A percentile compares a stretch with the other conserved stretches of the same genome.
These are phyloP conservation scores for Trichosporon coremiiforme DNA, from an alignment of 1,284 basidiomycete genomes.

Conservation along the genomic window DNA sequence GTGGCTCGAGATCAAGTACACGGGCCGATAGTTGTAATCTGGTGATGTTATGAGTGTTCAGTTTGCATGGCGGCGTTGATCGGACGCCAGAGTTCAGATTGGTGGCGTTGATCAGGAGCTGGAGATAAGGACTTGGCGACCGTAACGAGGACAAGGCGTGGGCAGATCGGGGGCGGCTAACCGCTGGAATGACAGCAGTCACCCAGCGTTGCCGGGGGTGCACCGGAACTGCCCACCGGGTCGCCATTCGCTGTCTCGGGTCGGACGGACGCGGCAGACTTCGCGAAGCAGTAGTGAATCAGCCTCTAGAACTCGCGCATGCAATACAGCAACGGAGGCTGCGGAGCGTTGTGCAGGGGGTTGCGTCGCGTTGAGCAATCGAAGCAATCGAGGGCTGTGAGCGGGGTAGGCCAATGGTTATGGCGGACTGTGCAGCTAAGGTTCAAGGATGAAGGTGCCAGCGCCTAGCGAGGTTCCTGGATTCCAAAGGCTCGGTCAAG, in stretches of 20 bases:
- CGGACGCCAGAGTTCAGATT: too few species aligned
- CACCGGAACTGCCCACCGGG: neutral
- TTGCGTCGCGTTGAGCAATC: too few species aligned
- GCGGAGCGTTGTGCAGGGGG: too few species aligned
- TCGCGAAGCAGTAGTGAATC: neutral
- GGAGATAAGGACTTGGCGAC: too few species aligned
- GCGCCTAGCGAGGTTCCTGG: neutral
- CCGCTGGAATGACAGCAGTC: neutral
- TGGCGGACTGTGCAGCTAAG: neutral
- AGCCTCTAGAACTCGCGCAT: neutral
- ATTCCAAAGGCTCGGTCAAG: neutral
- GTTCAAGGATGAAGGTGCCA: neutral
- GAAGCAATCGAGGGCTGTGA: too few species aligned
- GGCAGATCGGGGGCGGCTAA: neutral
- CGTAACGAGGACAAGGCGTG: too few species aligned
- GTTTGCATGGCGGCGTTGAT: neutral
- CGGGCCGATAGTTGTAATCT: constrained; percentile 34
- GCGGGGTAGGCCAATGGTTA: neutral
- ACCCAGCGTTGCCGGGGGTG: neutral
- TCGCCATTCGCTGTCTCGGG: neutral
- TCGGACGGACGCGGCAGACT: neutral
- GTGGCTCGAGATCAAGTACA: constrained; percentile 40
- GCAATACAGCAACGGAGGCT: too few species aligned
- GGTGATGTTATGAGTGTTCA: neutral
- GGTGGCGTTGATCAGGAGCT: too few species aligned